A percentile compares a stretch with the other conserved stretches of the same genome.
phyloP scores from a whole-genome alignment of 495 filamentous ascomycete species.

The Penicillium ochrochloron region DNA sequence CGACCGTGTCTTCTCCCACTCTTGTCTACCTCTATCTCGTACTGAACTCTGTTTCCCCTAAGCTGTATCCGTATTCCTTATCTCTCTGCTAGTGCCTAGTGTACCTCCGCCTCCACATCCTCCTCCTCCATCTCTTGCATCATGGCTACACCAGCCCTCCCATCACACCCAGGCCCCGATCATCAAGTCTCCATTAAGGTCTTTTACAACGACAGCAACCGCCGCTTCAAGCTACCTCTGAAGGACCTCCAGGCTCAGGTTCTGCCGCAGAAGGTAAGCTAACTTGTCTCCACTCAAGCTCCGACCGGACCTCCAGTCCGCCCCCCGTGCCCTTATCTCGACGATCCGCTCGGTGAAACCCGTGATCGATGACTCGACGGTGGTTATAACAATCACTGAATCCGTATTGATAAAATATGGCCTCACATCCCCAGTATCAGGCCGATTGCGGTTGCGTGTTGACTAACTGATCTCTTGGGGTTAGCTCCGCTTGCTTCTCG shows the following conservation, averaged over 20 bases:
- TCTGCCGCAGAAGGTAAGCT: slow-evolving; percentile 80
- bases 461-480: slow-evolving; percentile 27
- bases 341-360: slow-evolving; percentile 18
- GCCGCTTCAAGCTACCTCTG: slow-evolving; percentile 89
- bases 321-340: slow-evolving; percentile 30
- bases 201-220: slow-evolving; percentile 69
- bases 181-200: slow-evolving; percentile 88
- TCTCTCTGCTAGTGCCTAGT: slow-evolving; percentile 13
- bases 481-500: slow-evolving; percentile 77
- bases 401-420: slow-evolving; percentile 5
- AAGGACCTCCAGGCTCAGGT: slow-evolving; percentile 77
- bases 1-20: background rate
- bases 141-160: slow-evolving; percentile 41
- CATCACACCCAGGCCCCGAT: slow-evolving; percentile 56
- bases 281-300: slow-evolving; percentile 59
- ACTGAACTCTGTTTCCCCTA: background rate
- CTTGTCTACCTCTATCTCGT: background rate
- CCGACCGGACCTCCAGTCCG: slow-evolving; percentile 36
- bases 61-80: background rate
- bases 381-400: background rate
- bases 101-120: slow-evolving; percentile 21
- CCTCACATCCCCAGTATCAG: background rate
- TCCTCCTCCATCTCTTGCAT: slow-evolving; percentile 23
- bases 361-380: slow-evolving; percentile 5
- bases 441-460: slow-evolving; percentile 12